phyloP scores from a whole-genome alignment of 2,329 filamentous ascomycete species.

The Elsinoe ampelina region DNA sequence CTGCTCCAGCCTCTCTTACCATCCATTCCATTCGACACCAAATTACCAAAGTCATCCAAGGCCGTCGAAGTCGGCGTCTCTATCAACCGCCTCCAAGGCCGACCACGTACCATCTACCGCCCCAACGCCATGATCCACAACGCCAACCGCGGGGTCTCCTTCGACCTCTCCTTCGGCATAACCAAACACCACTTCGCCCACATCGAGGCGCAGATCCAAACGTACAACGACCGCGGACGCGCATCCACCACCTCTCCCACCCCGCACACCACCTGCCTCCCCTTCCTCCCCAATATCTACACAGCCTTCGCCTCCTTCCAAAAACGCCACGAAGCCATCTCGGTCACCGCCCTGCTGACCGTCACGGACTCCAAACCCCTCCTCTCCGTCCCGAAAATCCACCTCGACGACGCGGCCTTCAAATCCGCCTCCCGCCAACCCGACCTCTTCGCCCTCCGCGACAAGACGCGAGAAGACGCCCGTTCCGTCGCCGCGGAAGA shows the following conservation, averaged over 20 bases:
- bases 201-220: constrained; percentile 31
- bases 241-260: constrained; percentile 36
- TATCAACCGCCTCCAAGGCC: constrained; percentile 53
- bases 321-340: constrained; percentile 55
- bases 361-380: constrained; percentile 31
- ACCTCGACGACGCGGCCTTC: constrained; percentile 63
- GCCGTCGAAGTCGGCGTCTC: constrained; percentile 49
- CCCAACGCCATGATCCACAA: constrained; percentile 32
- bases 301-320: constrained; percentile 50
- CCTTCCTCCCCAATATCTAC: constrained; percentile 35
- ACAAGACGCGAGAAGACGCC: constrained; percentile 42
- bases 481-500: constrained; percentile 55
- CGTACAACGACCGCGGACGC: constrained; percentile 32
- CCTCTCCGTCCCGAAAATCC: constrained; percentile 47
- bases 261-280: constrained; percentile 27
- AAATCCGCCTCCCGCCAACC: constrained; percentile 52
- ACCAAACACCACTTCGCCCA: constrained; percentile 24
- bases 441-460: constrained; percentile 50
- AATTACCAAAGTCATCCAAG: constrained; percentile 26
- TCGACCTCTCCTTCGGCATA: constrained; percentile 46
- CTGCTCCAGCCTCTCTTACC: constrained; percentile 41
- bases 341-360: constrained; percentile 45
- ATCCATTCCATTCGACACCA: constrained; percentile 24
- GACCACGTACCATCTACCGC: constrained; percentile 52
- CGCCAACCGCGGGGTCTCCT: constrained; percentile 48